These are phyloP conservation scores for Metschnikowia gelsemii DNA, from an alignment of 805 yeast species.

Conservation along the genomic window DNA sequence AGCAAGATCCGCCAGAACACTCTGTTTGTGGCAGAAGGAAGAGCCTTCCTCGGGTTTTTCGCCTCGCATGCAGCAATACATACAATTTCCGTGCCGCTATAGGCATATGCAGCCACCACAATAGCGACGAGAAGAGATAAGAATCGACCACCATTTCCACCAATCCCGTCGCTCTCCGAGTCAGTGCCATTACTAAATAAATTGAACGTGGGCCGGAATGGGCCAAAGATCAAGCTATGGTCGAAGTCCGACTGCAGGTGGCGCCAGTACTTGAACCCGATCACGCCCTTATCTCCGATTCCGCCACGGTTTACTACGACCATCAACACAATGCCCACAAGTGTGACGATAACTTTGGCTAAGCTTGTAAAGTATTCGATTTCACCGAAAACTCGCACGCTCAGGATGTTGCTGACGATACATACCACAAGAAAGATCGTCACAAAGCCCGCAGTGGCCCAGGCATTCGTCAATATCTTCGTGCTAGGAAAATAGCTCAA, in stretches of 20 bases:
- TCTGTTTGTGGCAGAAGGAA: slow-evolving; percentile 73
- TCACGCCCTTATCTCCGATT: slow-evolving; percentile 32
- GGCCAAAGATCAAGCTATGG: slow-evolving; percentile 57
- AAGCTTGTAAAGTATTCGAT: slow-evolving; percentile 63
- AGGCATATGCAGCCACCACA: slow-evolving; percentile 68
- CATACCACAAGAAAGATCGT: slow-evolving; percentile 53
- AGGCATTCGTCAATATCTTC: slow-evolving; percentile 45
- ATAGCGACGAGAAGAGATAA: slow-evolving; percentile 61
- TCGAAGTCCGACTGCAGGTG: slow-evolving; percentile 47
- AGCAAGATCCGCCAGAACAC: slow-evolving; percentile 70
- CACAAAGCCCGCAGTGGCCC: slow-evolving; percentile 61
- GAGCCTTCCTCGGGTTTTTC: slow-evolving; percentile 71
- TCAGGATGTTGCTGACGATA: slow-evolving; percentile 54
- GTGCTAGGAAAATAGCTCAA: slow-evolving; percentile 62
- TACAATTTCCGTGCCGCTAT: slow-evolving; percentile 79
- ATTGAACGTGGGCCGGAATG: slow-evolving; percentile 72
- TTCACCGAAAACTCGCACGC: slow-evolving; percentile 74
- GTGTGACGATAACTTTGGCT: slow-evolving; percentile 52
- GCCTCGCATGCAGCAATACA: slow-evolving; percentile 85
- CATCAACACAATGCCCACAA: slow-evolving; percentile 60
- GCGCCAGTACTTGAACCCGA: slow-evolving; percentile 77
- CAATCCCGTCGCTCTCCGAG: slow-evolving; percentile 54
- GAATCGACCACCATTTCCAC: slow-evolving; percentile 60
- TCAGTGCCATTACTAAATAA: slow-evolving; percentile 55
- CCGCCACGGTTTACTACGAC: slow-evolving; percentile 63